Evolutionary conservation across 208 protist species (phyloP), one percentile per base, ranked within the genome.

Genomic region (Trypanosoma scelopori): DNA sequence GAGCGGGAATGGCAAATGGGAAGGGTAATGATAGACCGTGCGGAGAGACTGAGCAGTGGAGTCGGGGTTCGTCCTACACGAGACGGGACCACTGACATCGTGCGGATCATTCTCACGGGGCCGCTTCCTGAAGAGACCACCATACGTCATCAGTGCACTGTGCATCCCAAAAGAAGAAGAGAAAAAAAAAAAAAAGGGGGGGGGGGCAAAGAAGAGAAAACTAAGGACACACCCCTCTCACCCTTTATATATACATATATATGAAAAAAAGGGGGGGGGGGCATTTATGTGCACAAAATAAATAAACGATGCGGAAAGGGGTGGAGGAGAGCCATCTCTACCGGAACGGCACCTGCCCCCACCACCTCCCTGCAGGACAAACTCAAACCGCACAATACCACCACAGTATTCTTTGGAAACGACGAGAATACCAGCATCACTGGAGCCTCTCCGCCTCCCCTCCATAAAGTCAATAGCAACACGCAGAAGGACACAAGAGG

Each of bases 341-440:
- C n/a, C n/a, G n/a, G n/a, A n/a, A n/a, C n/a, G n/a, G n/a, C n/a
- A n/a, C n/a, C n/a, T n/a, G n/a, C n/a, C n/a, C n/a, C n/a, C n/a
- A n/a, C n/a, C n/a, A n/a, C n/a, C n/a, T n/a, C n/a, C 77, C 5
- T 86, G 71, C n/a, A 85, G 74, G 18, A 93, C 94, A 48, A 93
- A 83, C 30, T 74, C 77, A 70, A 98, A 98, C 55, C 93, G 94
- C 12, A 98, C 64, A 23, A 82, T 59, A 58, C 98, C 96, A 13
- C 96, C 94, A 2, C 87, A 87, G 74, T 97, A 98, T 65, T 97
- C 97, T 59, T 97, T 98, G 4, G 98, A 78, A 55, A 98, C 84
- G 48, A 98, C 69, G 7, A 98, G 71, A 32, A 87, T 79, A 3
- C 85, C 88, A 0, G 81, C 66, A 15, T 69, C 72, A n/a, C 73